Evolutionary conservation across 164 flowering plant genomes (phyloP), one percentile per base, ranked within the genome.

Genomic region (Aristolochia californica): DNA sequence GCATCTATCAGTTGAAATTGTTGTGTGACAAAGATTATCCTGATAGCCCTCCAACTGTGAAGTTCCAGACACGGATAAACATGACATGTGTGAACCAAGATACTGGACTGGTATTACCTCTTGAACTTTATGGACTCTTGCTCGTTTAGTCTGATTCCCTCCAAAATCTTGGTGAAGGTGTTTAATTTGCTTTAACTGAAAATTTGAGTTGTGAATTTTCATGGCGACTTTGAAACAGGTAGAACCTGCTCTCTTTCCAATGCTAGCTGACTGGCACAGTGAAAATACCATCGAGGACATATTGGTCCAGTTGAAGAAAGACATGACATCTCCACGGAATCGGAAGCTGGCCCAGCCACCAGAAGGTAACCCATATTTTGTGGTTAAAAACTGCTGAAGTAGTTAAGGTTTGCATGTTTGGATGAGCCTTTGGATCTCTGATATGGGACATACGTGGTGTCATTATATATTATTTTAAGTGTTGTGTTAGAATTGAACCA

Each of bases 11-110:
- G 73, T 71, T 88, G 72, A 88, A 87, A 57, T 64, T 88, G 38
- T 88, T 82, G 57, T 85, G 91, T 62, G 88, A 83, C 60, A 71
- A 77, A 57, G 85, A 88, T 57, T 88, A 83, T 68, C 95, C 91
- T 14, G 88, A 83, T 55, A 77, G 70, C 53, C 91, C 84, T 28
- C 89, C 88, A 15, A 62, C 76, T 25, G 88, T 85, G 17, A 79
- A 79, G 72, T 88, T 88, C 64, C 91, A 88, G 58, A 67, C 84
- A 28, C 68, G 81, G 72, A 76, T 88, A 40, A 88, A 85, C 69
- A 85, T 88, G 96, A 77, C 77, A 28, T 85, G 91, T 57, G 88
- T 88, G 62, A 82, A 80, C 64, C 88, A 70, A 27, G 96, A 88
- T 62, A 80, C 78, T 58, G 96, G 96, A 68, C 53, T 81, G 86